These are phyloP conservation scores for Xylaria sp. DNA, from an alignment of 2,329 filamentous ascomycete species.

Conservation along the genomic window DNA sequence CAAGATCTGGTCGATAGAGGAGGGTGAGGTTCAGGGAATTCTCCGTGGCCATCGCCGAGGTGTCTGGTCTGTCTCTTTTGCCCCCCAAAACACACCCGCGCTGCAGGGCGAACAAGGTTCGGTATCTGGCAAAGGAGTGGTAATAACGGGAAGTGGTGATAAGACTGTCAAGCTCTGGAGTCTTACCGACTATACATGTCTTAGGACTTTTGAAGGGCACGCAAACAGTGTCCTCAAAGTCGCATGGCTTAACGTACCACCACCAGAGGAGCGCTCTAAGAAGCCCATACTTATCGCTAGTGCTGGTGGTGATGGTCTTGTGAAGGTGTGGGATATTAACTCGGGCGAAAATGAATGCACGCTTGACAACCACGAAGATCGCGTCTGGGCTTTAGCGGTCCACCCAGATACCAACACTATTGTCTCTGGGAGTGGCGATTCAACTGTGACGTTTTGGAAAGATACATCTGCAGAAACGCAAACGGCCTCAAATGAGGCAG, in stretches of 20 bases:
- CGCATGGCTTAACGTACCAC: slow-evolving; percentile 73
- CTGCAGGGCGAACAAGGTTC: slow-evolving; percentile 74
- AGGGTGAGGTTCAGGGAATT: slow-evolving; percentile 89
- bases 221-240: slow-evolving; percentile 95
- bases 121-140: slow-evolving; percentile 77
- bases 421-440: slow-evolving; percentile 90
- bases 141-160: slow-evolving; percentile 91
- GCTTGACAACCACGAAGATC: slow-evolving; percentile 94
- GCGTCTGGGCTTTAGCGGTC: slow-evolving; percentile 87
- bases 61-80: slow-evolving; percentile 94
- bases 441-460: slow-evolving; percentile 92
- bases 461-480: slow-evolving; percentile 87
- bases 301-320: slow-evolving; percentile 89
- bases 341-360: slow-evolving; percentile 86
- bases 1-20: slow-evolving; percentile 92
- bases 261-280: slow-evolving; percentile 57
- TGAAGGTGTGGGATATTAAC: slow-evolving; percentile 94
- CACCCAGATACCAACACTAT: slow-evolving; percentile 73
- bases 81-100: slow-evolving; percentile 75
- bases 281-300: slow-evolving; percentile 76
- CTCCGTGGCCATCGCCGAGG: slow-evolving; percentile 91
- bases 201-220: slow-evolving; percentile 94
- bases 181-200: slow-evolving; percentile 86
- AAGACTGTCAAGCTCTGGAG: slow-evolving; percentile 97
- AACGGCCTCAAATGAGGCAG: slow-evolving; percentile 72